A percentile compares a stretch with the other conserved stretches of the same genome.
phyloP scores from a whole-genome alignment of 164 flowering plant species.

The Aristolochia californica region DNA sequence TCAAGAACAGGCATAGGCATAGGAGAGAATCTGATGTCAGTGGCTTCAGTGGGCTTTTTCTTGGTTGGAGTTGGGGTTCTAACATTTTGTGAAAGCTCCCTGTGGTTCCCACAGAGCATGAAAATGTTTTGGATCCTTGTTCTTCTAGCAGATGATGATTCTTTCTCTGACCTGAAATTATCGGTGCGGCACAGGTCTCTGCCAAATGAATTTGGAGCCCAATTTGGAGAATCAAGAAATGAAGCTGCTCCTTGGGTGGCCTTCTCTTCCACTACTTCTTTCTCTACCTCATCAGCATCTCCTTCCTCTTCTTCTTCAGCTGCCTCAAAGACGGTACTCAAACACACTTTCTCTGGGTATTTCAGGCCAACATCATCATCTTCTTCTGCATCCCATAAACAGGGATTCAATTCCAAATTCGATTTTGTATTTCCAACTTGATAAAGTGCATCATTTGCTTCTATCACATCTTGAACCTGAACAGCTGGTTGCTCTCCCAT shows the following conservation, averaged over 20 bases:
- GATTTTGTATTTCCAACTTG: slow-evolving; percentile 1
- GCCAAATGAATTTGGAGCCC: slow-evolving; percentile 8
- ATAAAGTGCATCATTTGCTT: slow-evolving; percentile 7
- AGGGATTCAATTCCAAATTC: background rate
- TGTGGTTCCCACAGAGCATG: slow-evolving; percentile 82
- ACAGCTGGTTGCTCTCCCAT: slow-evolving; percentile 42
- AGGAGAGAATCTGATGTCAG: slow-evolving; percentile 4
- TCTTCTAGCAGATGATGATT: slow-evolving; percentile 41
- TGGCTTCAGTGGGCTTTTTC: slow-evolving; percentile 15
- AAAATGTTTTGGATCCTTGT: slow-evolving; percentile 77
- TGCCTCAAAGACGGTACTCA: slow-evolving; percentile 91
- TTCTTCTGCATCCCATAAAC: slow-evolving; percentile 9
- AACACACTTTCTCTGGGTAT: slow-evolving; percentile 29
- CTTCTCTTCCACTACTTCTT: slow-evolving; percentile 65
- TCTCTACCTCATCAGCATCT: slow-evolving; percentile 69
- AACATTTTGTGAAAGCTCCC: slow-evolving; percentile 60
- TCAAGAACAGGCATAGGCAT: too few relatives aligned
- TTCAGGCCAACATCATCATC: slow-evolving; percentile 18
- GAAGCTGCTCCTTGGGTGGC: slow-evolving; percentile 17
- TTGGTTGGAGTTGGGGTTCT: slow-evolving; percentile 22
- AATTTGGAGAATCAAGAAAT: slow-evolving; percentile 11
- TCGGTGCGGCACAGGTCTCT: slow-evolving; percentile 3
- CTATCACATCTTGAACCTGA: slow-evolving; percentile 29
- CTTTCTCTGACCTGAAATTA: slow-evolving; percentile 10
- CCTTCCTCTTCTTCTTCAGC: slow-evolving; percentile 44